Conservation (phyloP, 2,329 filamentous ascomycete species). For the Apiospora aurea region DNA sequence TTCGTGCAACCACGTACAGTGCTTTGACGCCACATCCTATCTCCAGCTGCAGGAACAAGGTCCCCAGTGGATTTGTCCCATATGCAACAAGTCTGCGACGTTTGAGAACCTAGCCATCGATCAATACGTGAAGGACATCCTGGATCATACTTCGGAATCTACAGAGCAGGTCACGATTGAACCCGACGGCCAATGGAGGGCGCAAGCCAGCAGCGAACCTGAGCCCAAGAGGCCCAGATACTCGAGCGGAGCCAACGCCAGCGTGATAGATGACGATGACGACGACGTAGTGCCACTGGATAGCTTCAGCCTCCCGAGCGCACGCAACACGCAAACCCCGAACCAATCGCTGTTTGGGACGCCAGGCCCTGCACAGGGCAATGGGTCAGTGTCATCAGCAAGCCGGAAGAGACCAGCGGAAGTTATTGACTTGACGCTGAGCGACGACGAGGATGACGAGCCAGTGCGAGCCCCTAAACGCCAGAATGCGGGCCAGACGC, state of each 20-base stretch:
- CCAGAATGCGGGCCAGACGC: constrained; percentile 37
- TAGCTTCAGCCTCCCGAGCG: constrained; percentile 47
- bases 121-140: constrained; percentile 86
- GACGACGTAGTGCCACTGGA: constrained; percentile 59
- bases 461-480: constrained; percentile 54
- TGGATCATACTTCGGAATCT: constrained; percentile 73
- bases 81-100: constrained; percentile 83
- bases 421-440: constrained; percentile 64
- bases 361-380: constrained; percentile 27
- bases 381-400: constrained; percentile 20
- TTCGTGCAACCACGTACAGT: constrained; percentile 87
- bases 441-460: constrained; percentile 57
- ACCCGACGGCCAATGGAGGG: constrained; percentile 80
- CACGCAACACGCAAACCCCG: constrained; percentile 47
- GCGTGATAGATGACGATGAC: constrained; percentile 49
- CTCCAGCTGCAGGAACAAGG: constrained; percentile 94
- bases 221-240: constrained; percentile 38
- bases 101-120: constrained; percentile 88
- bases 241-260: constrained; percentile 30
- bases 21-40: constrained; percentile 93
- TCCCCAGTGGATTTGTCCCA: constrained; percentile 94
- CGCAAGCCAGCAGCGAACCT: constrained; percentile 43
- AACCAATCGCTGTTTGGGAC: constrained; percentile 39
- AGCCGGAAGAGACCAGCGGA: constrained; percentile 44
- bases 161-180: constrained; percentile 90